phyloP scores from a whole-genome alignment of 306 rosid species.

The Medicago ruthenica region DNA sequence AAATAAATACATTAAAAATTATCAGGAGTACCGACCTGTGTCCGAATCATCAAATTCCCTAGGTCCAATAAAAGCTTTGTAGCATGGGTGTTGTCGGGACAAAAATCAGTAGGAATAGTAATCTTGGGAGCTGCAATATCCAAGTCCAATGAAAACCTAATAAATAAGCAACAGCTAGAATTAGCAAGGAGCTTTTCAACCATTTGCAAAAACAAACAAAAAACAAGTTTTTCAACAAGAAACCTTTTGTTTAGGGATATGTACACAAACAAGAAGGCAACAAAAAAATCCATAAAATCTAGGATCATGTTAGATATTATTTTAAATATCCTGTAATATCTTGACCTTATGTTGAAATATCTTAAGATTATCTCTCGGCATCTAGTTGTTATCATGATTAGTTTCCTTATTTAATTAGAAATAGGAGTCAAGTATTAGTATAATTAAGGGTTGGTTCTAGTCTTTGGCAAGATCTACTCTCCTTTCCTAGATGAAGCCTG shows the following conservation, averaged over 20 bases:
- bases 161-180: slow-evolving; percentile 41
- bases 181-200: slow-evolving; percentile 32
- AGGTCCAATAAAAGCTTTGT: slow-evolving; percentile 91
- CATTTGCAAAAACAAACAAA: background rate
- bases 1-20: slow-evolving; percentile 13
- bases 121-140: slow-evolving; percentile 99
- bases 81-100: slow-evolving; percentile 73
- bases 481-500: background rate
- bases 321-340: background rate
- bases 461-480: background rate
- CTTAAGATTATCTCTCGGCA: background rate
- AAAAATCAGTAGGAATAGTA: slow-evolving; percentile 88
- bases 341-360: slow-evolving; percentile 1
- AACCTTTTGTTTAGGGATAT: slow-evolving; percentile 20
- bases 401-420: slow-evolving; percentile 10
- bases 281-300: slow-evolving; percentile 7
- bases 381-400: background rate
- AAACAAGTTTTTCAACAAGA: slow-evolving; percentile 6
- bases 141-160: slow-evolving; percentile 90
- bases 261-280: slow-evolving; percentile 9
- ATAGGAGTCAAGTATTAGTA: background rate
- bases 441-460: slow-evolving; percentile 3
- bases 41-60: slow-evolving; percentile 82
- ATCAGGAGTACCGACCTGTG: slow-evolving; percentile 62
- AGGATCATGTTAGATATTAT: background rate